A percentile compares a stretch with the other conserved stretches of the same genome.
Conservation (phyloP, 306 rosid species). For the Sicyos edulis region DNA sequence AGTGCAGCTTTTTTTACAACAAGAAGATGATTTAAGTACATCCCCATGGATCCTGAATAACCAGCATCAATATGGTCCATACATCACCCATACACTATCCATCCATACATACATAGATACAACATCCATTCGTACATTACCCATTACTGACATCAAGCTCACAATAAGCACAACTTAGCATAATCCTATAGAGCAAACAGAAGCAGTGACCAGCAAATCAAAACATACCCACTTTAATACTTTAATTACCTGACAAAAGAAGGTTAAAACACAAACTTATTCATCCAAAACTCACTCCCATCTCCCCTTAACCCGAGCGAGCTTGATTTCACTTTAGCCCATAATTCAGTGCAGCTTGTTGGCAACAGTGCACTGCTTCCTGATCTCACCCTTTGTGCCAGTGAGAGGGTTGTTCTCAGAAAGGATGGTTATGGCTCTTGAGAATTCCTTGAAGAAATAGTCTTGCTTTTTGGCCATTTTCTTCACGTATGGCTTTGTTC, state of each 20-base stretch:
- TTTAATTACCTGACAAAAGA: slow-evolving; percentile 10
- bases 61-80: slow-evolving; percentile 21
- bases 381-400: slow-evolving; percentile 80
- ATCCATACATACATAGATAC: slow-evolving; percentile 14
- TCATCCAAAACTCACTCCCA: slow-evolving; percentile 14
- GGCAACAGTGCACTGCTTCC: slow-evolving; percentile 80
- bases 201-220: slow-evolving; percentile 11
- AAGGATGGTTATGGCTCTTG: slow-evolving; percentile 65
- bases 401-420: slow-evolving; percentile 97
- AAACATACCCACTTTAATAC: slow-evolving; percentile 22
- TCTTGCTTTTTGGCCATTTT: slow-evolving; percentile 93
- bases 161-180: slow-evolving; percentile 16
- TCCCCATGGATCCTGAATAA: slow-evolving; percentile 24
- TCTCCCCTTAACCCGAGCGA: not conserved
- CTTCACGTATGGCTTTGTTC: slow-evolving; percentile 89
- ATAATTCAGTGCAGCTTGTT: slow-evolving; percentile 53
- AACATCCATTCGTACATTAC: slow-evolving; percentile 14
- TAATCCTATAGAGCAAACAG: slow-evolving; percentile 5
- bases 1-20: slow-evolving; percentile 7
- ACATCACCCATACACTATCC: slow-evolving; percentile 31
- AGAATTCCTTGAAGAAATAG: slow-evolving; percentile 79
- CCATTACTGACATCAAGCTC: slow-evolving; percentile 22
- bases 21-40: slow-evolving; percentile 15
- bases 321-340: not conserved
- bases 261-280: slow-evolving; percentile 13